phyloP scores from a whole-genome alignment of 768 basidiomycete species.

The Crepidotus variabilis region DNA sequence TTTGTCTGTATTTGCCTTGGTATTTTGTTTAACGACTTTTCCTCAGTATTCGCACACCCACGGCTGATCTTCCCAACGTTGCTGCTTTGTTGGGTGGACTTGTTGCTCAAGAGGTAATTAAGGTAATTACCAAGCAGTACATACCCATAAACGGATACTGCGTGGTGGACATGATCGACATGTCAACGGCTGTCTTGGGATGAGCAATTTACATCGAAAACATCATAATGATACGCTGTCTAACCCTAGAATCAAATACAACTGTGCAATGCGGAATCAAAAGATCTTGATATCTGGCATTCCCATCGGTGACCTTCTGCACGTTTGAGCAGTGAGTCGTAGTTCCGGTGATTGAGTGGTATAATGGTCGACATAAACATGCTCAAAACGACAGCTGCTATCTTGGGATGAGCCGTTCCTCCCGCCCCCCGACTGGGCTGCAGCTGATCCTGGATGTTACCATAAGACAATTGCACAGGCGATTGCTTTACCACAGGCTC shows the following conservation, averaged over 20 bases:
- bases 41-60: conserved; percentile 72
- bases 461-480: too few species aligned
- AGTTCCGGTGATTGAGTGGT: too few species aligned
- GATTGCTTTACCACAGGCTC: too few species aligned
- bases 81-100: conserved; percentile 92
- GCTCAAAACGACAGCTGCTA: too few species aligned
- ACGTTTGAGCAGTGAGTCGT: too few species aligned
- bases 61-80: conserved; percentile 86
- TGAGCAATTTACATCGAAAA: background rate
- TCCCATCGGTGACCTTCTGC: too few species aligned
- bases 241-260: background rate
- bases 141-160: conserved; percentile 85
- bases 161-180: conserved; percentile 79
- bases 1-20: conserved; percentile 8
- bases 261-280: background rate
- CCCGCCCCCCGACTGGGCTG: too few species aligned
- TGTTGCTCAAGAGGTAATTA: conserved; percentile 95
- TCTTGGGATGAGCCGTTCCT: too few species aligned
- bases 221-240: background rate
- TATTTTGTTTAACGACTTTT: conserved; percentile 2
- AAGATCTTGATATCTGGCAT: too few species aligned
- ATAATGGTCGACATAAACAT: too few species aligned
- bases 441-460: too few species aligned
- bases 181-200: conserved; percentile 61
- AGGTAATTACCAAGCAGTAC: conserved; percentile 95